Evolutionary conservation across 768 basidiomycete genomes (phyloP), one percentile per base, ranked within the genome.

Genomic region (Tephrocybe sp.): DNA sequence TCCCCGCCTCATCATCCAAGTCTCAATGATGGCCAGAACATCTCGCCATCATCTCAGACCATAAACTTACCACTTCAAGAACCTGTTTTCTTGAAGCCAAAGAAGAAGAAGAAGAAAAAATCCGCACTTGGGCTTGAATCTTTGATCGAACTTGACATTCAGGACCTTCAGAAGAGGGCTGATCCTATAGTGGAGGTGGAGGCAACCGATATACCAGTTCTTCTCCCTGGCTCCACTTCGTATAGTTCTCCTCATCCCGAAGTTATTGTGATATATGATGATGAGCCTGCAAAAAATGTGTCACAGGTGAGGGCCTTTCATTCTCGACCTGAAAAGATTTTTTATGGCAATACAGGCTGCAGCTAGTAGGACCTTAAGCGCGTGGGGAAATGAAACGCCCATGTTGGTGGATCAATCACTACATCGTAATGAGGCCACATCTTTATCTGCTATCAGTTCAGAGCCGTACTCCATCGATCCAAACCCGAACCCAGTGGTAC

Each of bases 101-200:
- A 42, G 31, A 56, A 33, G 47, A 56, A 49, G 41, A 55, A 51
- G 33, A 60, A 56, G 48, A 60, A 54, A 43, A 56, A 51, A 46
- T 23, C 35, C 3, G 38, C 42, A 14, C 34, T 55, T 12, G 45
- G 31, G 13, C 35, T 60, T 12, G 47, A 57, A 12, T 46, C 48
- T 6, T 44, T 58, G 20, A 51, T 60, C 12, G 51, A 55, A 33
- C 42, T 52, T 43, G 59, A 60, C 38, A 23, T 60, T 4, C 43
- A 60, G 34, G 57, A 60, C 32, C 41, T 60, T 23, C 54, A 48
- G 30, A 55, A 56, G 39, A 46, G 54, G 20, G 45, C 22, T 16
- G 54, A 33, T 19, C 40, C 39, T 16, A 26, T 17, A 12, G 33
- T 53, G 5, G 55, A 59, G 19, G 32, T 31, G 17, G 55, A 56